Evolutionary conservation across 179 eudicot species (phyloP).

Genomic region (Amaranthus tricolor): DNA sequence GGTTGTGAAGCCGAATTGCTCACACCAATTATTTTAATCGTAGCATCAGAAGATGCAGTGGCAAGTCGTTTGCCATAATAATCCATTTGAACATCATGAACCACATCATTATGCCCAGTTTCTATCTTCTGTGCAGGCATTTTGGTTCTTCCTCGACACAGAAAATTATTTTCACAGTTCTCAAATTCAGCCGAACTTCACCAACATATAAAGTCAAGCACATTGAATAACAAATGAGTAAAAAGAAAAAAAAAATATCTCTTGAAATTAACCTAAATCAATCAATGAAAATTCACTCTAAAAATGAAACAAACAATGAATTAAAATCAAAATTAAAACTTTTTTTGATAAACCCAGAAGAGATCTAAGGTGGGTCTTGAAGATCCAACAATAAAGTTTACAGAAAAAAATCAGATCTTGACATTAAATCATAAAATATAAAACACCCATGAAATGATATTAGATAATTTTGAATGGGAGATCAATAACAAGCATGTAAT

Average conservation of each 20-base stretch:
- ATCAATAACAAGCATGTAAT: not conserved
- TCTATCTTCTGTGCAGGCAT: too few species aligned
- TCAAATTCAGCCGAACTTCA: slow-evolving; percentile 13
- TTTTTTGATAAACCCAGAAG: not conserved
- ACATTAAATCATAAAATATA: not conserved
- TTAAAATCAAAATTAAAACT: not conserved
- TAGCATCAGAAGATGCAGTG: too few species aligned
- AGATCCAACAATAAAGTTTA: slow-evolving; percentile 5
- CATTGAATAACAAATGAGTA: too few species aligned
- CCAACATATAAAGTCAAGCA: too few species aligned
- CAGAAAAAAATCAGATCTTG: slow-evolving; percentile 7
- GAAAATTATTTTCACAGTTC: too few species aligned
- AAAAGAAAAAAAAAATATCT: not conserved
- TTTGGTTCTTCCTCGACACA: too few species aligned
- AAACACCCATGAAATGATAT: not conserved
- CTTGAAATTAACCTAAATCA: not conserved
- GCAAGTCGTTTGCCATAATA: too few species aligned
- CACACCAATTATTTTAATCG: too few species aligned
- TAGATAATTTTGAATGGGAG: not conserved
- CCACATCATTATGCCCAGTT: too few species aligned
- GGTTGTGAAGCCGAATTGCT: too few species aligned
- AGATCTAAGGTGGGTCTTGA: slow-evolving; percentile 27
- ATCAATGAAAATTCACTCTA: not conserved
- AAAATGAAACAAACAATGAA: not conserved
- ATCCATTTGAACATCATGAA: too few species aligned